These are phyloP conservation scores for Globisporangium canariense DNA, from an alignment of 352 stramenopile species.

Conservation along the genomic window DNA sequence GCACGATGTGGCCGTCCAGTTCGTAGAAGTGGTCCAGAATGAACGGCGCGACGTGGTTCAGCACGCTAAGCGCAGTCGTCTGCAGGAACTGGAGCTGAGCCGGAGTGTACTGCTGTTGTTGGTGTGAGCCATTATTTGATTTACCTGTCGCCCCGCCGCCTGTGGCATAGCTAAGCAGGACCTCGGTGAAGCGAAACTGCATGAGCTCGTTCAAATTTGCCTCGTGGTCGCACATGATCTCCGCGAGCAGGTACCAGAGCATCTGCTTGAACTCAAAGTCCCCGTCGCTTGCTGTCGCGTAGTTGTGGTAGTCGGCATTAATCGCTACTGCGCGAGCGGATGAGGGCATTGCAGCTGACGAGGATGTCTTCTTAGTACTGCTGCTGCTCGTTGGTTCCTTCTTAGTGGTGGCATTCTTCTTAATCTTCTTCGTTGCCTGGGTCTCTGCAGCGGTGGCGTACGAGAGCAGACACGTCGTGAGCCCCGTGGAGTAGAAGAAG, in stretches of 20 bases:
- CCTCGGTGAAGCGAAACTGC: conserved; percentile 69
- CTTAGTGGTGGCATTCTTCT: not conserved
- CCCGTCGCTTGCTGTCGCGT: conserved; percentile 63
- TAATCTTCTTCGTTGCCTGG: conserved; percentile 3
- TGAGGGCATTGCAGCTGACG: conserved; percentile 5
- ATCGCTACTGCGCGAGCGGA: conserved; percentile 26
- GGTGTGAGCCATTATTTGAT: not conserved
- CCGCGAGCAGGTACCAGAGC: conserved; percentile 61
- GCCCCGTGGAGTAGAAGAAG: conserved; percentile 53
- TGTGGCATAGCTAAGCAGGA: conserved; percentile 56
- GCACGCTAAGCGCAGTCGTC: conserved; percentile 47
- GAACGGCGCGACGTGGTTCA: conserved; percentile 50
- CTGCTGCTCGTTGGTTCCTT: conserved; percentile 1
- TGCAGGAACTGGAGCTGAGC: conserved; percentile 55
- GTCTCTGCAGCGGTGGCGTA: conserved; percentile 45
- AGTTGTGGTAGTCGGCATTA: conserved; percentile 52
- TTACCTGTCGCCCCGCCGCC: not conserved
- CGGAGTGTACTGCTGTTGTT: conserved; percentile 37
- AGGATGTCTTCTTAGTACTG: not conserved
- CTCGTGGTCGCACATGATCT: conserved; percentile 45
- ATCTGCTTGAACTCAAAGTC: conserved; percentile 85
- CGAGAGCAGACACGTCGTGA: conserved; percentile 56
- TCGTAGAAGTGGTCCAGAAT: conserved; percentile 62
- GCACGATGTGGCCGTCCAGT: conserved; percentile 35
- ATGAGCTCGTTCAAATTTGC: conserved; percentile 53